A percentile compares a stretch with the other conserved stretches of the same genome.
phyloP scores from a whole-genome alignment of 345 rosid species.

The Syzygium oleosum region DNA sequence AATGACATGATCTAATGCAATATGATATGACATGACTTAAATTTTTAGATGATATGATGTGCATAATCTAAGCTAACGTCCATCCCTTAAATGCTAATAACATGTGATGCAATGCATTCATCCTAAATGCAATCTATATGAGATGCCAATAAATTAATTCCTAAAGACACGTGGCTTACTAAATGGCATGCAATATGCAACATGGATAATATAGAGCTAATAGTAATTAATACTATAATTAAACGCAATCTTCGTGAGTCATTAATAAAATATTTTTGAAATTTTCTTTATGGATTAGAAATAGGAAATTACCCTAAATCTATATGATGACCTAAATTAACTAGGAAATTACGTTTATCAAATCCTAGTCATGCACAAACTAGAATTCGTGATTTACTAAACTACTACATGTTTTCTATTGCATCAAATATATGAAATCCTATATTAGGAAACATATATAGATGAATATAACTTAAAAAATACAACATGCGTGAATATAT shows the following conservation, averaged over 20 bases:
- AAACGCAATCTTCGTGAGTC: not conserved
- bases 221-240: not conserved
- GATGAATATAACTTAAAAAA: not conserved
- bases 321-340: not conserved
- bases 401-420: not conserved
- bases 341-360: not conserved
- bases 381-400: no score
- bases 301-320: not conserved
- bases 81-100: not conserved
- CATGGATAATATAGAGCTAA: not conserved
- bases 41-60: not conserved
- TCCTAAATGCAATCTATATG: not conserved
- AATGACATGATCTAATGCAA: not conserved
- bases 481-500: not conserved
- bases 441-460: not conserved
- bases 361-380: not conserved
- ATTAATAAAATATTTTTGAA: not conserved
- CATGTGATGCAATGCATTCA: not conserved
- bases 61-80: not conserved
- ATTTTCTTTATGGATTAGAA: no score
- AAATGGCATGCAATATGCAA: not conserved
- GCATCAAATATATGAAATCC: not conserved
- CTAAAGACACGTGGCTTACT: not conserved
- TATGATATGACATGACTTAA: not conserved
- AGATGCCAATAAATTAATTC: not conserved